Percentiles rank a stretch among this genome's conserved stretches.
phyloP scores from a whole-genome alignment of 306 rosid genomes.

The Cucumis melo region DNA sequence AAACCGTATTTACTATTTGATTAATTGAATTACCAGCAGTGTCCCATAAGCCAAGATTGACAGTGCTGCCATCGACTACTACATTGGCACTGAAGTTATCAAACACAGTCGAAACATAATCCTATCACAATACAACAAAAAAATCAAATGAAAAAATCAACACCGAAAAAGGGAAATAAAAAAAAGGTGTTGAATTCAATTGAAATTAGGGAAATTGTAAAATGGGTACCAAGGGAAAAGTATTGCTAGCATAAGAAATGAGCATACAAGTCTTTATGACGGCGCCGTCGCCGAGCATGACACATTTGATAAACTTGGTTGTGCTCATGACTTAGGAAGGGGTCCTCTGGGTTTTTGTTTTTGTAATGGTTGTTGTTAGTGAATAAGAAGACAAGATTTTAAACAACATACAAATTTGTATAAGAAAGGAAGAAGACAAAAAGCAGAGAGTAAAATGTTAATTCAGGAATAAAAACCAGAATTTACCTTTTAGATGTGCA shows the following conservation, averaged over 20 bases:
- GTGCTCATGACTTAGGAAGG: neutral
- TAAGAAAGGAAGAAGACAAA: neutral
- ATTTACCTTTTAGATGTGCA: too few relatives aligned
- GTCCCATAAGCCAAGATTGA: conserved; percentile 68
- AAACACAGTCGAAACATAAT: conserved; percentile 6
- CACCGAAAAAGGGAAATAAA: too few relatives aligned
- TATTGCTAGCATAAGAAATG: conserved; percentile 2
- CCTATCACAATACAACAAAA: neutral
- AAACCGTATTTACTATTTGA: neutral
- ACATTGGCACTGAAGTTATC: conserved; percentile 8
- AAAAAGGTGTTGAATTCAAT: neutral
- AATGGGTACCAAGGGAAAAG: conserved; percentile 5
- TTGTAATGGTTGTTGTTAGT: neutral
- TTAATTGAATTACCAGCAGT: conserved; percentile 40
- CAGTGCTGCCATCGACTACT: conserved; percentile 16
- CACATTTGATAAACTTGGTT: conserved; percentile 1
- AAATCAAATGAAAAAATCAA: neutral
- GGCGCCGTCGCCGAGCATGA: neutral
- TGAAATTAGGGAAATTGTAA: neutral
- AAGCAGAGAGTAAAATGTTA: too few relatives aligned
- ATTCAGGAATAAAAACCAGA: too few relatives aligned
- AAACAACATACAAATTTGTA: neutral
- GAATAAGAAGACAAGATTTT: neutral
- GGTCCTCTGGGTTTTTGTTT: too few relatives aligned
- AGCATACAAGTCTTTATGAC: conserved; percentile 2